Evolutionary conservation across 805 yeast genomes (phyloP).

Genomic region (Metschnikowia vanudenii): DNA sequence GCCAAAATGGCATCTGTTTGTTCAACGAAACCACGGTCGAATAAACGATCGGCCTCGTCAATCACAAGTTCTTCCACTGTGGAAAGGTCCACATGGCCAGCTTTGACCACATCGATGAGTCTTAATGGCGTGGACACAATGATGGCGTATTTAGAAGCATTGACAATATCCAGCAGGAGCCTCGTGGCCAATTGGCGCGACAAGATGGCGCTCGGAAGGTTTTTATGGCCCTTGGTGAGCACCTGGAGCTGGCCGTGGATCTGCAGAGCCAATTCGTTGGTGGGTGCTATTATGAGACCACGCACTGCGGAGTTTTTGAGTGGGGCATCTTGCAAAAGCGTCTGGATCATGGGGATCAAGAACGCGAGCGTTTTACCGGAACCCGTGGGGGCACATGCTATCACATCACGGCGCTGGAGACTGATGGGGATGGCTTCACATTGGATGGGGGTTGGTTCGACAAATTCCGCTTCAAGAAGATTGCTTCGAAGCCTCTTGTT

Average conservation of each 20-base stretch:
- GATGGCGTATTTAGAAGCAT: constrained; percentile 68
- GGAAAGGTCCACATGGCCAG: constrained; percentile 57
- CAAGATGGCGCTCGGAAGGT: constrained; percentile 59
- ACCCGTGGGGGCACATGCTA: constrained; percentile 98
- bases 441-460: constrained; percentile 91
- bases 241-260: constrained; percentile 66
- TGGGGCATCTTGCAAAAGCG: constrained; percentile 26
- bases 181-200: constrained; percentile 72
- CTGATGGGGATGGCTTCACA: constrained; percentile 82
- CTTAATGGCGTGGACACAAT: constrained; percentile 87
- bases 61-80: constrained; percentile 73
- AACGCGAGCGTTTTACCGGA: constrained; percentile 96
- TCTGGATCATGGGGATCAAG: constrained; percentile 75
- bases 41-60: constrained; percentile 94
- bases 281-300: constrained; percentile 86
- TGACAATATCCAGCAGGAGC: constrained; percentile 57
- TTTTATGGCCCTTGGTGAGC: constrained; percentile 51
- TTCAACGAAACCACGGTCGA: constrained; percentile 81
- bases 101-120: constrained; percentile 72
- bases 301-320: constrained; percentile 51
- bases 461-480: constrained; percentile 65
- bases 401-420: constrained; percentile 66
- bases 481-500: constrained; percentile 59
- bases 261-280: constrained; percentile 90
- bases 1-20: constrained; percentile 86